These are phyloP conservation scores for Erodium texanum DNA, from an alignment of 441 rosid genomes.

Conservation along the genomic window DNA sequence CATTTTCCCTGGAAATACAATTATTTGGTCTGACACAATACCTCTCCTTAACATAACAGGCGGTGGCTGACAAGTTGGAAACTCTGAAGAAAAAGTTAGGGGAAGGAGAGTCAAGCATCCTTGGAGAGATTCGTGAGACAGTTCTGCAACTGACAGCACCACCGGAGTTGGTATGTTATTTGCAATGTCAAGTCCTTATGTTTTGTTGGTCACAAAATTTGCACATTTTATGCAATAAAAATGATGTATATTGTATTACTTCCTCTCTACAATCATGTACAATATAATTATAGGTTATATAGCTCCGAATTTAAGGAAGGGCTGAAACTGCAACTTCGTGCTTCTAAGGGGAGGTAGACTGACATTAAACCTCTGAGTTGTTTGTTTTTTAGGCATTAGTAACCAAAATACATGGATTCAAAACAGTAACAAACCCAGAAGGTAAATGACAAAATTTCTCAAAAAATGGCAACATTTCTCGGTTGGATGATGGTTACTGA, in stretches of 20 bases:
- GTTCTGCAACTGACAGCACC: slow-evolving; percentile 66
- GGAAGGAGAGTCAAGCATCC: slow-evolving; percentile 50
- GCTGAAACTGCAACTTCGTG: neutral
- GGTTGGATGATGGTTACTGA: neutral
- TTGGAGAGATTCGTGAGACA: slow-evolving; percentile 62
- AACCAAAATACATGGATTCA: neutral
- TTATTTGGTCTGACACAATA: slow-evolving; percentile 10
- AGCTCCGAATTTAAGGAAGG: too few relatives aligned
- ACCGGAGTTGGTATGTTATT: slow-evolving; percentile 51
- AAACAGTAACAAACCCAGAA: neutral
- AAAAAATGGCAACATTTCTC: neutral
- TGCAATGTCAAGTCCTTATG: neutral
- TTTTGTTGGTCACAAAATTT: neutral
- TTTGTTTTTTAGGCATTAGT: neutral
- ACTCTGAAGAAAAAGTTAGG: slow-evolving; percentile 53
- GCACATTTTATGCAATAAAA: neutral
- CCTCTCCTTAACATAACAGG: slow-evolving; percentile 34
- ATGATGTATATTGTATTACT: neutral
- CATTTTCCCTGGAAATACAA: neutral
- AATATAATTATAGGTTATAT: neutral
- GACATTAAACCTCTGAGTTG: neutral
- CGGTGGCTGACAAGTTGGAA: slow-evolving; percentile 53
- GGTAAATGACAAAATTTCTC: neutral
- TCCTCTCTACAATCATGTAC: neutral
- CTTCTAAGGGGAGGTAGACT: neutral